A percentile compares a stretch with the other conserved stretches of the same genome.
These are phyloP conservation scores for Penicillium ochrochloron DNA, from an alignment of 495 filamentous ascomycete genomes.

Conservation along the genomic window DNA sequence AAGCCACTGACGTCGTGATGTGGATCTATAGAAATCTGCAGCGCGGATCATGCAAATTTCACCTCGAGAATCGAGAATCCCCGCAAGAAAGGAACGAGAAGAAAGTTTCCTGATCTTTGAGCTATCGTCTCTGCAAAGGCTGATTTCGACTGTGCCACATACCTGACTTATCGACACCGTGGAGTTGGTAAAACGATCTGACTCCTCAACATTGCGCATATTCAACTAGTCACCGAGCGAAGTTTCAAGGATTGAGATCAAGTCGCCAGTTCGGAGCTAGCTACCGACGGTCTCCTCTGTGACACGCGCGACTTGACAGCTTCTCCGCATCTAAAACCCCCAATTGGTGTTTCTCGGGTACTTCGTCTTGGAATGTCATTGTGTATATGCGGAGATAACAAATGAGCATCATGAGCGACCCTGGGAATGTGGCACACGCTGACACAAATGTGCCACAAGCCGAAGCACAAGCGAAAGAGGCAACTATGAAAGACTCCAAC, in stretches of 20 bases:
- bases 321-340: background rate
- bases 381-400: background rate
- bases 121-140: background rate
- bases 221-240: background rate
- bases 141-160: background rate
- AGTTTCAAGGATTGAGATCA: background rate
- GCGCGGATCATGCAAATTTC: constrained; percentile 13
- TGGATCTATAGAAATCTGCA: constrained; percentile 10
- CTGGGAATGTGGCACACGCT: background rate
- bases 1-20: constrained; percentile 2
- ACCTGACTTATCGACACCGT: background rate
- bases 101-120: background rate
- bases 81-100: background rate
- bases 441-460: background rate
- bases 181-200: background rate
- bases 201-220: background rate
- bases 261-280: background rate
- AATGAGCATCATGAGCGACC: background rate
- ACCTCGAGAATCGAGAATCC: background rate
- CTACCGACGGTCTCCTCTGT: background rate
- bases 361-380: background rate
- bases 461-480: background rate
- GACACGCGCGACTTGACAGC: background rate
- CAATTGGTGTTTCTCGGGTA: background rate
- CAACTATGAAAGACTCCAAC: background rate